These are phyloP conservation scores for Roridomyces roridus DNA, from an alignment of 768 basidiomycete genomes.

Conservation along the genomic window DNA sequence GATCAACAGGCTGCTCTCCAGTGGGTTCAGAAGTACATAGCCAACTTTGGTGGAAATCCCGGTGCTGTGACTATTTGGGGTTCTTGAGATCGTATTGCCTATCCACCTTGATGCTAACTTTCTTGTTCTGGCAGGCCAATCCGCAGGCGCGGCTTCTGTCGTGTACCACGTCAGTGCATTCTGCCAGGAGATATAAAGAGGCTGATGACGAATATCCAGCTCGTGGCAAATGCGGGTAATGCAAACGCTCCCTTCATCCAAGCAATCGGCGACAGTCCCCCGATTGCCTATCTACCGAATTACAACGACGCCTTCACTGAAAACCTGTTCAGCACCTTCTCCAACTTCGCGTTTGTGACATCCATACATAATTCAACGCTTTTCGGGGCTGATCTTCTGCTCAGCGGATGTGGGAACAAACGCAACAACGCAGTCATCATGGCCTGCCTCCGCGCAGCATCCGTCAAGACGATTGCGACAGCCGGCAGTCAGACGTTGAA, in stretches of 20 bases:
- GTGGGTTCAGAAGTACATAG: constrained; percentile 47
- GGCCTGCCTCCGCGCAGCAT: constrained; percentile 40
- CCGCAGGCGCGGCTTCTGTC: constrained; percentile 50
- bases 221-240: constrained; percentile 42
- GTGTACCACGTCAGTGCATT: constrained; percentile 42
- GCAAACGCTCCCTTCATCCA: constrained; percentile 42
- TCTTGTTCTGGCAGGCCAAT: constrained; percentile 35
- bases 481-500: constrained; percentile 40
- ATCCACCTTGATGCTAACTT: background rate
- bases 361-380: too few relatives aligned
- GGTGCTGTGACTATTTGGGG: background rate
- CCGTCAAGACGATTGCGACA: constrained; percentile 31
- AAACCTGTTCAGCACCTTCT: constrained; percentile 41
- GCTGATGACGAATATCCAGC: constrained; percentile 25
- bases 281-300: constrained; percentile 40
- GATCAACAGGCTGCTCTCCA: constrained; percentile 46
- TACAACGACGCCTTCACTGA: constrained; percentile 41
- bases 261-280: constrained; percentile 52
- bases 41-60: constrained; percentile 43
- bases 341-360: constrained; percentile 38
- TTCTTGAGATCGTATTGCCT: too few relatives aligned
- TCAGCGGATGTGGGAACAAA: constrained; percentile 30
- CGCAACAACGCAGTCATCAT: constrained; percentile 26
- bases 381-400: background rate
- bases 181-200: background rate